Conservation (phyloP, 768 basidiomycete species). For the Sistotremastrum suecicum region DNA sequence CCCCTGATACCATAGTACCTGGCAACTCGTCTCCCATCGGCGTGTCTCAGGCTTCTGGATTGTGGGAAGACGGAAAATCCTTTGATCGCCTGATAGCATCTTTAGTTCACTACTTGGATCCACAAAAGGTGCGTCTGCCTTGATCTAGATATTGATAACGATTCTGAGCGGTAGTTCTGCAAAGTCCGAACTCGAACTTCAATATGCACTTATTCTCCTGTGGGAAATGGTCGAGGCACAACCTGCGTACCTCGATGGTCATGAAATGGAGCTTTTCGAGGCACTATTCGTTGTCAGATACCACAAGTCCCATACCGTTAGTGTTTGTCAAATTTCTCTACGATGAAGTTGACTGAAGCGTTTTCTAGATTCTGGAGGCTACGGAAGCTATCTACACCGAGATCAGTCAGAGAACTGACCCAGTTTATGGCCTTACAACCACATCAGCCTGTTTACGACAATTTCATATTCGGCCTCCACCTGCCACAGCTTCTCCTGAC, state of each 20-base stretch:
- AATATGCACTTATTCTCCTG: slow-evolving; percentile 66
- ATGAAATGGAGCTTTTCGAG: slow-evolving; percentile 64
- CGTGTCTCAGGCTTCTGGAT: slow-evolving; percentile 33
- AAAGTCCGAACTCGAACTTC: slow-evolving; percentile 50
- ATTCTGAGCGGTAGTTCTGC: slow-evolving; percentile 3
- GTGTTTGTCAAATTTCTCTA: slow-evolving; percentile 13
- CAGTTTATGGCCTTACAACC: slow-evolving; percentile 75
- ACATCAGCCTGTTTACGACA: slow-evolving; percentile 58
- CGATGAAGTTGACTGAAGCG: slow-evolving; percentile 3
- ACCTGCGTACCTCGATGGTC: slow-evolving; percentile 57
- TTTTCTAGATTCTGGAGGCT: slow-evolving; percentile 59
- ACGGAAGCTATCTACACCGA: slow-evolving; percentile 71
- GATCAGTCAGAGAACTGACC: slow-evolving; percentile 56
- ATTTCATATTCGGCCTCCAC: slow-evolving; percentile 42
- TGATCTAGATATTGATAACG: slow-evolving; percentile 6
- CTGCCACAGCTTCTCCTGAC: slow-evolving; percentile 28
- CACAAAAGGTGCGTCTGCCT: slow-evolving; percentile 36
- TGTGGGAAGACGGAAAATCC: slow-evolving; percentile 61
- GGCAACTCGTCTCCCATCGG: slow-evolving; percentile 31
- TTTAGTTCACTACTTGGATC: slow-evolving; percentile 48
- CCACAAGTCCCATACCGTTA: slow-evolving; percentile 54
- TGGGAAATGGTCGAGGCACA: slow-evolving; percentile 80
- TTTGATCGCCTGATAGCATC: slow-evolving; percentile 61
- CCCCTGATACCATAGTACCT: slow-evolving; percentile 26
- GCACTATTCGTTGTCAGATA: slow-evolving; percentile 59